Conservation (phyloP, 768 basidiomycete species). For the Neoboletus subvelutipes region DNA sequence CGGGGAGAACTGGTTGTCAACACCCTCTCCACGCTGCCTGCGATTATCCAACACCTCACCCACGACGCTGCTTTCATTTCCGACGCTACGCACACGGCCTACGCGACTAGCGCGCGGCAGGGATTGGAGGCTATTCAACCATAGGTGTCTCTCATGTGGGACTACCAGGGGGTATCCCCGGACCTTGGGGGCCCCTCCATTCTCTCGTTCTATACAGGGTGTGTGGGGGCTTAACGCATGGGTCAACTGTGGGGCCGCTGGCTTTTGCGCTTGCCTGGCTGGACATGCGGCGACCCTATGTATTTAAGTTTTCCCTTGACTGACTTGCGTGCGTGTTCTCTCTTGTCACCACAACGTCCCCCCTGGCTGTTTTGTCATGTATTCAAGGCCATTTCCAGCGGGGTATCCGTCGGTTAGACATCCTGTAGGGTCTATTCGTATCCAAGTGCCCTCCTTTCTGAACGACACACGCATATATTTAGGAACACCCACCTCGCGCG, state of each 20-base stretch:
- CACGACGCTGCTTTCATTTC: constrained; percentile 20
- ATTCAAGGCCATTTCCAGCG: constrained; percentile 12
- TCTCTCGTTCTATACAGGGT: constrained; percentile 10
- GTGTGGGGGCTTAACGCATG: constrained; percentile 21
- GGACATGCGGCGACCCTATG: constrained; percentile 19
- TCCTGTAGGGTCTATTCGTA: constrained; percentile 17
- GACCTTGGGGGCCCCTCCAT: constrained; percentile 8
- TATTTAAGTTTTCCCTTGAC: constrained; percentile 23
- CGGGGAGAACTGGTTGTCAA: not conserved
- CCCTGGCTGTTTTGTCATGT: constrained; percentile 13
- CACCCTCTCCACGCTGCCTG: not conserved
- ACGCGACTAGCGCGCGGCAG: constrained; percentile 1
- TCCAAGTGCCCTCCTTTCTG: constrained; percentile 2
- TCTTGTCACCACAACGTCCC: constrained; percentile 16
- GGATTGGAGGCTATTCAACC: not conserved
- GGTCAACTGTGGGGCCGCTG: constrained; percentile 20
- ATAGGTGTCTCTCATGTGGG: constrained; percentile 2
- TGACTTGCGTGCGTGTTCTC: constrained; percentile 14
- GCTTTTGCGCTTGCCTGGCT: constrained; percentile 12
- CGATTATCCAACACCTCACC: constrained; percentile 1
- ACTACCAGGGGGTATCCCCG: constrained; percentile 18
- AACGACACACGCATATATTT: constrained; percentile 1
- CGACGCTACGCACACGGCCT: constrained; percentile 11
- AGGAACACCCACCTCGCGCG: constrained; percentile 15
- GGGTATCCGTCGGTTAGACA: constrained; percentile 20